Evolutionary conservation across 1,139 yeast genomes (phyloP), one percentile per base, ranked within the genome.

Genomic region (Casaregolazyma lundiana): DNA sequence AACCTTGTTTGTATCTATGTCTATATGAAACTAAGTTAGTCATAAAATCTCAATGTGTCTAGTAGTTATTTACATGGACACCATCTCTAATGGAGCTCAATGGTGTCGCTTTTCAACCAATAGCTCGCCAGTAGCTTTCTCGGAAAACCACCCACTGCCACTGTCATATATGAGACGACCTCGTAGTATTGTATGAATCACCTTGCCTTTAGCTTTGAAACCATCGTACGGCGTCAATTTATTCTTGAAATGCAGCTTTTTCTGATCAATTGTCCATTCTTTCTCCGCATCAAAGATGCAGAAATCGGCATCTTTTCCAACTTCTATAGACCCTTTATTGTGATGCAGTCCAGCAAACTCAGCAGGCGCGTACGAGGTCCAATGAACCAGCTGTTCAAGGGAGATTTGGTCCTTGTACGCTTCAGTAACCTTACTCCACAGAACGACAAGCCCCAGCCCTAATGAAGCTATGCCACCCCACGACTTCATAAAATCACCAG

Each of bases 391-490:
- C 52, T 85, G 88, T 1, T 70, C 67, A 15, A 87, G 64, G 0
- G 78, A 60, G 15, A 83, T 71, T 3, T 55, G 45, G 38, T 55
- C 54, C 29, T 55, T 57, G 34, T 29, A 47, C 17, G 21, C 46
- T 17, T 44, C 43, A 48, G 77, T 68, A 6, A 90, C 89, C 57
- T 84, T 89, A 1, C 96, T 85, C 73, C 77, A 81, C 48, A 90
- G 67, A 38, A 89, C 75, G 0, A 95, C 85, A 46, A 90, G 73
- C 0, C 97, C 97, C 44, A 89, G 78, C 0, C 97, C 97, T 21
- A 90, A 94, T 1, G 96, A 85, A 2, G 95, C 77, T 44, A 90
- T 88, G n/a, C 97, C 97, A 41, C 97, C 97, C 97, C 97, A 90
- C 2, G 97, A 96, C 41, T 80, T 77, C 63, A 88, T 80, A 63